Conservation (phyloP, 1,284 basidiomycete genomes). For the Stereum hirsutum region DNA sequence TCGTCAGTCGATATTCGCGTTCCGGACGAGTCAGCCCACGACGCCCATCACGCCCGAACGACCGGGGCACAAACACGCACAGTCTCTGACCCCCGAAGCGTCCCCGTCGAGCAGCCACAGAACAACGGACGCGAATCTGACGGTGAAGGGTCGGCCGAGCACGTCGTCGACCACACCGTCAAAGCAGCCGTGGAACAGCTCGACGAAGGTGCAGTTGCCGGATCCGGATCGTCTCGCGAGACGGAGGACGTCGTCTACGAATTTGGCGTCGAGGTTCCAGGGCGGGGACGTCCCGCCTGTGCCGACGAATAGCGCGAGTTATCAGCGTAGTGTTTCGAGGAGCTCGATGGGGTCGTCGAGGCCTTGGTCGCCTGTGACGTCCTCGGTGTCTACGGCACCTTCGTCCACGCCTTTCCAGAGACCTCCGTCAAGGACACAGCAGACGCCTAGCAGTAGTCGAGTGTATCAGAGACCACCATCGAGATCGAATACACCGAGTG, state of each 20-base stretch:
- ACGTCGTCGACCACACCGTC: no score
- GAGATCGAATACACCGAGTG: slow-evolving; percentile 24
- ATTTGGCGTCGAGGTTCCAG: slow-evolving; percentile 35
- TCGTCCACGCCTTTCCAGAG: slow-evolving; percentile 34
- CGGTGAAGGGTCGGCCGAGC: slow-evolving; percentile 27
- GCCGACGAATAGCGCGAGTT: slow-evolving; percentile 31
- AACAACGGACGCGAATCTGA: slow-evolving; percentile 27
- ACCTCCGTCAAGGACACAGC: slow-evolving; percentile 16
- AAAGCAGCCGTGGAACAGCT: slow-evolving; percentile 63
- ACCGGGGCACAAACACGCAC: slow-evolving; percentile 55
- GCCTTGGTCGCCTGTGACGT: slow-evolving; percentile 71
- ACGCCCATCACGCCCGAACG: slow-evolving; percentile 47
- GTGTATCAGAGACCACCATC: slow-evolving; percentile 20
- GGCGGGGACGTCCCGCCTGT: slow-evolving; percentile 37
- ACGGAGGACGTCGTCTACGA: slow-evolving; percentile 33
- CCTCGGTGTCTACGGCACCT: slow-evolving; percentile 60
- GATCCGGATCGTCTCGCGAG: no score
- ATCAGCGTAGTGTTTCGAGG: slow-evolving; percentile 58
- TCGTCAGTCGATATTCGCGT: slow-evolving; percentile 49
- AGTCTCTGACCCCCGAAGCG: slow-evolving; percentile 61
- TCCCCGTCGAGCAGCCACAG: slow-evolving; percentile 33
- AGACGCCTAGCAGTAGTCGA: not conserved
- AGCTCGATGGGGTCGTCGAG: slow-evolving; percentile 69
- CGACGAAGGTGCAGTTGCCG: slow-evolving; percentile 72
- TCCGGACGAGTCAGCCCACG: slow-evolving; percentile 30